These are phyloP conservation scores for Casuarina cunninghamiana DNA, from an alignment of 306 rosid species.

Conservation along the genomic window DNA sequence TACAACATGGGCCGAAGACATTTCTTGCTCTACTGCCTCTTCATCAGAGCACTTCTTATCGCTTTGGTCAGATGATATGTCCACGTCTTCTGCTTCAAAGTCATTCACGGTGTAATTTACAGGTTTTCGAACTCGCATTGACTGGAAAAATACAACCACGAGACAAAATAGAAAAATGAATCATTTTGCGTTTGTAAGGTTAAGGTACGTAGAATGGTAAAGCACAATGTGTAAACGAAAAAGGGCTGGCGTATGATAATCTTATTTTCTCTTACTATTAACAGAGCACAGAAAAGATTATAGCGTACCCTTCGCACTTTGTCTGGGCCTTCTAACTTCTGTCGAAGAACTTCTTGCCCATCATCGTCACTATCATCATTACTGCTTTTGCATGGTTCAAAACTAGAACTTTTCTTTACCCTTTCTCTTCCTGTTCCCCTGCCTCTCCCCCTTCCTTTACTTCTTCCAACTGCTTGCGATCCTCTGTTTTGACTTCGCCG, in stretches of 20 bases:
- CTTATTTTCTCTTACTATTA: conserved; percentile 9
- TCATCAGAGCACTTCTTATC: conserved; percentile 28
- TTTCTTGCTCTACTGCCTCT: conserved; percentile 30
- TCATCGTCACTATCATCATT: conserved; percentile 39
- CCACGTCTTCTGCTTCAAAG: conserved; percentile 44
- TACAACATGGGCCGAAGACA: conserved; percentile 16
- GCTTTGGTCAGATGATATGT: conserved; percentile 34
- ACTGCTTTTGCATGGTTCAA: conserved; percentile 39
- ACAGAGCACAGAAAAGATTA: conserved; percentile 5
- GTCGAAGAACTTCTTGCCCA: conserved; percentile 35
- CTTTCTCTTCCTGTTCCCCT: conserved; percentile 45
- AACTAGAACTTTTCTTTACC: conserved; percentile 37
- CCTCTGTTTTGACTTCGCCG: conserved; percentile 32
- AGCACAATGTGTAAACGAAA: not conserved
- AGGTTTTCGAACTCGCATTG: conserved; percentile 60
- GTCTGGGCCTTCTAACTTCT: conserved; percentile 31
- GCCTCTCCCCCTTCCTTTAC: conserved; percentile 41
- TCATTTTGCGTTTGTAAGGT: not conserved
- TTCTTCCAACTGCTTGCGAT: conserved; percentile 36
- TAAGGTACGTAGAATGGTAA: not conserved
- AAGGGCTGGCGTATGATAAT: not conserved
- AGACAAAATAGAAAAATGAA: conserved; percentile 19
- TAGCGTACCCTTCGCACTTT: conserved; percentile 67
- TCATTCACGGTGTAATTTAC: conserved; percentile 50
- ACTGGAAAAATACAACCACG: conserved; percentile 49